A percentile compares a stretch with the other conserved stretches of the same genome.
Conservation (phyloP, 164 flowering plant genomes). For the Paratinospora sagittata region DNA sequence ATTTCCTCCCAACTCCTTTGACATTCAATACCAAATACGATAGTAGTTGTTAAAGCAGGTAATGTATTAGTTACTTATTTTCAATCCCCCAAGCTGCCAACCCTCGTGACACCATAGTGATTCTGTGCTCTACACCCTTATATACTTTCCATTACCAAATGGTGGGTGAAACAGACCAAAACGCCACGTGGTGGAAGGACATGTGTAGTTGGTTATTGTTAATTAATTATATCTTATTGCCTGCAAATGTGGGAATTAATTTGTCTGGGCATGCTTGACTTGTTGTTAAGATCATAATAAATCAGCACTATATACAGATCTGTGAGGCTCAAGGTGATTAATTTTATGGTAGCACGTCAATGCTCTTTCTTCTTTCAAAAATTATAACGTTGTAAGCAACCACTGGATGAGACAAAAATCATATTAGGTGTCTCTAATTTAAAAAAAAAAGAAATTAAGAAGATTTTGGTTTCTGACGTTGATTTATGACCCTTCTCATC, state of each 20-base stretch:
- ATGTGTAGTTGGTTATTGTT: background rate
- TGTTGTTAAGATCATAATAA: background rate
- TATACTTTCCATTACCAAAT: background rate
- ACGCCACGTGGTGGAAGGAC: background rate
- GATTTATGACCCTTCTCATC: background rate
- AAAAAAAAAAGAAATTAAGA: background rate
- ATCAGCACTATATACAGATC: background rate
- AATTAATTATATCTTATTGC: background rate
- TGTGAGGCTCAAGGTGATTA: background rate
- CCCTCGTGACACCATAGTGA: background rate
- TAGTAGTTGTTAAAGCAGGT: background rate
- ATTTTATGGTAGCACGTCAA: background rate
- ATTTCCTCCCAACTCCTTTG: background rate
- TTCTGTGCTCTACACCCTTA: background rate
- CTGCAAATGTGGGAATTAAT: background rate
- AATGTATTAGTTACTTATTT: background rate
- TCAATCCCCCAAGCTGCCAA: background rate
- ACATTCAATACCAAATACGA: background rate
- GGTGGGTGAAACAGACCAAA: background rate
- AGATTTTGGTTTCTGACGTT: background rate
- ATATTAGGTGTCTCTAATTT: background rate
- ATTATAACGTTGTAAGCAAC: background rate
- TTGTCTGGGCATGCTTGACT: slow-evolving; percentile 2
- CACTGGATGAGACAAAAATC: background rate
- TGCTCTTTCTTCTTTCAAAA: background rate